Evolutionary conservation across 2,329 filamentous ascomycete species (phyloP).

Genomic region (Plectosphaerella plurivora): DNA sequence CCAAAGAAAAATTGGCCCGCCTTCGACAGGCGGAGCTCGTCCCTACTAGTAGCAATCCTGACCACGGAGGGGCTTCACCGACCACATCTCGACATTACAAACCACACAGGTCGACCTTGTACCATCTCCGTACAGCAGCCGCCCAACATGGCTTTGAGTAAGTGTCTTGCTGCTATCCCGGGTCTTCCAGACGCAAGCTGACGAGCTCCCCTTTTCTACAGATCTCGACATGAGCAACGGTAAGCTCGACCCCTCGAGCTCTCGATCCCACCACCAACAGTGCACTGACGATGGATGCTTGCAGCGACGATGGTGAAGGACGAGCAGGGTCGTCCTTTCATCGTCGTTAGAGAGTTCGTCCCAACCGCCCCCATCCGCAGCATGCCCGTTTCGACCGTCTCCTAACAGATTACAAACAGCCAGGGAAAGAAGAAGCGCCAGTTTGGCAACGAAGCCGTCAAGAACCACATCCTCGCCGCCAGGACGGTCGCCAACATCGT

Average conservation of each 20-base stretch:
- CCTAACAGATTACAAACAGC: constrained; percentile 39
- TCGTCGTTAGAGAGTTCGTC: constrained; percentile 92
- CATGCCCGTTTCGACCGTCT: constrained; percentile 11
- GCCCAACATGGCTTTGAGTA: constrained; percentile 19
- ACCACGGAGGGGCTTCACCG: background rate
- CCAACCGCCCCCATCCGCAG: constrained; percentile 1
- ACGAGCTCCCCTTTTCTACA: constrained; percentile 31
- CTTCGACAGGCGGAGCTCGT: constrained; percentile 6
- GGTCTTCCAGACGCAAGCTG: constrained; percentile 18
- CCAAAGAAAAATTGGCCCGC: constrained; percentile 16
- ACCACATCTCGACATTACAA: background rate
- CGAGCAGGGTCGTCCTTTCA: constrained; percentile 95
- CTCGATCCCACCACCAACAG: too few species aligned
- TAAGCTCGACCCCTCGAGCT: constrained; percentile 34
- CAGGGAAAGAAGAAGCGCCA: constrained; percentile 98
- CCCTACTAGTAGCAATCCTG: background rate
- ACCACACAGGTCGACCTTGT: background rate
- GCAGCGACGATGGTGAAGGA: constrained; percentile 81
- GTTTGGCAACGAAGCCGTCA: constrained; percentile 94
- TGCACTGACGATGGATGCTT: constrained; percentile 11
- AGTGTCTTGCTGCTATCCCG: constrained; percentile 2
- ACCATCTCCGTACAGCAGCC: background rate
- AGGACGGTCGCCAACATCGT: constrained; percentile 95
- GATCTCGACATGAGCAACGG: constrained; percentile 82
- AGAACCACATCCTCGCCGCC: constrained; percentile 95